A percentile compares a stretch with the other conserved stretches of the same genome.
These are phyloP conservation scores for Starmera dryadoides DNA, from an alignment of 805 yeast genomes.

Conservation along the genomic window DNA sequence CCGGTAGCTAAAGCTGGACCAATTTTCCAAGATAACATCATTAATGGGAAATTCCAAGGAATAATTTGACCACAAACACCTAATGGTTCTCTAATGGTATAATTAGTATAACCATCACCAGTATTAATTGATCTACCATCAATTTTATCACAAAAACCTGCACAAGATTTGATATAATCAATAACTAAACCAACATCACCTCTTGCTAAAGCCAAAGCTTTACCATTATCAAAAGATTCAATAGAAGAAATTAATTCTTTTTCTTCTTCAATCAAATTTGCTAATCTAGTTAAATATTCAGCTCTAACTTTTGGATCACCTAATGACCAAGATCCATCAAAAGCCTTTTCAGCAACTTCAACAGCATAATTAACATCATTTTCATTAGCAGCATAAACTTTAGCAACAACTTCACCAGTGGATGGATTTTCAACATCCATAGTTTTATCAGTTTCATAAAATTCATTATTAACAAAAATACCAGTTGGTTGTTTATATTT, in stretches of 20 bases:
- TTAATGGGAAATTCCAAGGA: slow-evolving; percentile 69
- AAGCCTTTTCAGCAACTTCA: slow-evolving; percentile 65
- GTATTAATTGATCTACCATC: slow-evolving; percentile 41
- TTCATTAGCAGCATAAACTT: slow-evolving; percentile 42
- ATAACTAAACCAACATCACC: slow-evolving; percentile 41
- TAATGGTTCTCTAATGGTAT: slow-evolving; percentile 54
- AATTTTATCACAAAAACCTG: slow-evolving; percentile 48
- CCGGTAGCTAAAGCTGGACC: slow-evolving; percentile 67
- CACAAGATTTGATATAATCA: slow-evolving; percentile 41
- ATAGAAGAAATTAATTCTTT: slow-evolving; percentile 41
- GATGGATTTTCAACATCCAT: slow-evolving; percentile 51
- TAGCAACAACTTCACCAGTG: slow-evolving; percentile 51
- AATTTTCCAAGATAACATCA: slow-evolving; percentile 62
- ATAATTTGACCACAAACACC: slow-evolving; percentile 69
- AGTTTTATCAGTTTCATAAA: slow-evolving; percentile 47
- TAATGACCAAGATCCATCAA: slow-evolving; percentile 43
- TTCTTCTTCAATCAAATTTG: slow-evolving; percentile 41
- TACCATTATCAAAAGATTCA: slow-evolving; percentile 49
- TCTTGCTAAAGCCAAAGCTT: slow-evolving; percentile 38
- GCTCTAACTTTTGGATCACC: slow-evolving; percentile 39
- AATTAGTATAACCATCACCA: slow-evolving; percentile 43
- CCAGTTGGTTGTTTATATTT: slow-evolving; percentile 55
- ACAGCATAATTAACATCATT: slow-evolving; percentile 47
- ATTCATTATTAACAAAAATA: slow-evolving; percentile 57
- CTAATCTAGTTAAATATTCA: slow-evolving; percentile 33